A percentile compares a stretch with the other conserved stretches of the same genome.
Evolutionary conservation across 2,329 filamentous ascomycete genomes (phyloP).

Genomic region (Aureobasidium zeae): DNA sequence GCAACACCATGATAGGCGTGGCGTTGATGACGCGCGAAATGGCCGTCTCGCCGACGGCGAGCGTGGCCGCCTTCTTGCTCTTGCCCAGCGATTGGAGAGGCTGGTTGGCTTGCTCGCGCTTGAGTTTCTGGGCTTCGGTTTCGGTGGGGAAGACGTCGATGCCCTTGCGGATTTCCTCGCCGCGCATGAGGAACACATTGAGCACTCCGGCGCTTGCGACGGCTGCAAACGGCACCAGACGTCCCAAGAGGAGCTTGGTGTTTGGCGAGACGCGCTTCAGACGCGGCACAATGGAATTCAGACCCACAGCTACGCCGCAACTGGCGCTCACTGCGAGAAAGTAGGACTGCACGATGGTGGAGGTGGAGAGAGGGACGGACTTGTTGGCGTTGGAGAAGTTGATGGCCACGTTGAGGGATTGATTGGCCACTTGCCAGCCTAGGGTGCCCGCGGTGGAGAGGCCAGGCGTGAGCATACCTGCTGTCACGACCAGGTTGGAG

Average conservation of each 20-base stretch:
- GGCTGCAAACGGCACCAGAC: slow-evolving; percentile 93
- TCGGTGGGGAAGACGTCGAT: slow-evolving; percentile 87
- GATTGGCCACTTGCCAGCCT: slow-evolving; percentile 91
- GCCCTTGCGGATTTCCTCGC: slow-evolving; percentile 84
- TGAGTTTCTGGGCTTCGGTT: slow-evolving; percentile 59
- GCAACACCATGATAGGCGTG: slow-evolving; percentile 94
- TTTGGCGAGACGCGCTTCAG: slow-evolving; percentile 66
- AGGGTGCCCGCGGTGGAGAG: slow-evolving; percentile 76
- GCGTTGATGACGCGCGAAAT: slow-evolving; percentile 85
- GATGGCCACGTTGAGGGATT: slow-evolving; percentile 96
- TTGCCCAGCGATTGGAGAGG: slow-evolving; percentile 58
- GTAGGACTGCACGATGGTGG: slow-evolving; percentile 81
- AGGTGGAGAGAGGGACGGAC: slow-evolving; percentile 74
- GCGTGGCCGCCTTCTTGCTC: slow-evolving; percentile 74
- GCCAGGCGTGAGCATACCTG: slow-evolving; percentile 90
- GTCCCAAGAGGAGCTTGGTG: slow-evolving; percentile 64
- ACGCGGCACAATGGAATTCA: slow-evolving; percentile 82
- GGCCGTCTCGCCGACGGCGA: slow-evolving; percentile 90
- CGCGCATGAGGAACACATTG: slow-evolving; percentile 96
- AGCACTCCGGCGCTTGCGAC: slow-evolving; percentile 84
- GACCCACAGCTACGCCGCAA: slow-evolving; percentile 83
- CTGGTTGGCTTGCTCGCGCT: slow-evolving; percentile 24
- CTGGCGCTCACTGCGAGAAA: slow-evolving; percentile 84
- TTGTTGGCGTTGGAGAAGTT: slow-evolving; percentile 98
- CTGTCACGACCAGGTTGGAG: slow-evolving; percentile 89